Evolutionary conservation across 108 stramenopile genomes (phyloP), one percentile per base, ranked within the genome.

Genomic region (Nitzschia putrida): DNA sequence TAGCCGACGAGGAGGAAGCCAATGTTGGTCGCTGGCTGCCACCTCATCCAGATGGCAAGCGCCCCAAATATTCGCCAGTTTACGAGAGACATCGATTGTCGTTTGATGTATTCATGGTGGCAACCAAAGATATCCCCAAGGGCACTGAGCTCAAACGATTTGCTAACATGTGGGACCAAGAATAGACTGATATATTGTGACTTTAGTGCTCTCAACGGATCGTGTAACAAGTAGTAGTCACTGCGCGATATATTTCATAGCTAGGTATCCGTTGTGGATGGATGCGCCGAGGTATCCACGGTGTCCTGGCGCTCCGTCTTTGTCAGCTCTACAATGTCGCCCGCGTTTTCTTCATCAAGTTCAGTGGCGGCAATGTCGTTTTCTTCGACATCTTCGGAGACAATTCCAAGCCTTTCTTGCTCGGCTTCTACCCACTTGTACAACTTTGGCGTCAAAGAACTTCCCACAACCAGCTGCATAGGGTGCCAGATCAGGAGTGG

Each of bases 61-160:
- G 83, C 43, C 92, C 92, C n/a, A 83, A 79, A 56, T 93, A 71
- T 51, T 93, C 91, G 22, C 91, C 91, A 37, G 91, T 93, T 16
- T 93, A 93, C 65, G 88, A 93, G 57, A 85, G 91, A 44, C 85
- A 88, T 64, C 85, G 82, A 9, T 64, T 88, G 55, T 83, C 81
- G n/a, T 87, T 90, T 67, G 92, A 93, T 73, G 80, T 90, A 10
- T 88, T 90, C 64, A 73, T 90, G 63, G 89, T 91, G n/a, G 89
- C 92, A 10, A 88, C 85, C 50, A 64, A 79, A 40, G 88, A 89
- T 50, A 89, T 93, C 41, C 63, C 81, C 47, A 79, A 76, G 57
- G 92, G 85, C 10, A 76, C 80, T 5, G 81, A 83, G 51, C 53
- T 87, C 20, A 55, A 83, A 12, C 78, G 69, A 61, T 71, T 50